Base-by-base conservation (phyloP, 225 moss, liverwort and hornwort species). In the Marchantia paleacea region DNA sequence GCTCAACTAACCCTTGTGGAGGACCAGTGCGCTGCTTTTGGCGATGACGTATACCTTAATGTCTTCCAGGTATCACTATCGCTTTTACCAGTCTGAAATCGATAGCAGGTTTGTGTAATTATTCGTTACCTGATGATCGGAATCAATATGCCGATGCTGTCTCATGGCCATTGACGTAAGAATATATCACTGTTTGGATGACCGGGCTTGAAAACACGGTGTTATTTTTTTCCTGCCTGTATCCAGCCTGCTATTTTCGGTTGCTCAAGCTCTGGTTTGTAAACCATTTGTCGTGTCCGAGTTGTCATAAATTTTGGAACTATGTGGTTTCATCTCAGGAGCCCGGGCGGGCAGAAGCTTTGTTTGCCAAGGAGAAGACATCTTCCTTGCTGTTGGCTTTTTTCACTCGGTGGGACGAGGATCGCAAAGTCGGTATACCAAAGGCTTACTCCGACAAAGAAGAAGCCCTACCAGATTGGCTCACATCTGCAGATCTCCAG, bases 41-140 rank as follows among this genome's bases (percentile, higher is more conserved):
- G 81, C 26, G 81, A 82, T 8, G 76, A 66, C 0, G 66, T 65
- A 31, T 82, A 82, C 76, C 26, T 82, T 20, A 16, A 11, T 12
- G 75, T n/a, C 28, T 75, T 82, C 64, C 81, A 82, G 81, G 75
- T 75, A 20, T 49, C 57, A 3, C 16, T 49, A 7, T 52, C 31
- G 19, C 72, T 11, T 19, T 47, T 1, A n/a, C 6, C 12, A 47
- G 7, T 72, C 1, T n/a, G 65, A 9, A 13, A 65, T n/a, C 65
- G 22, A 28, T n/a, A 20, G 0, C 10, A 28, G 26, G 24, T n/a
- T 28, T 65, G 10, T 65, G 9, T n/a, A 28, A 18, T n/a, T 2
- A 14, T 1, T 10, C 15, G 65, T 8, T 65, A n/a, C 22, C 22
- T 1, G 65, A 65, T n/a, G 1, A n/a, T 6, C 39, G 3, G 39